Evolutionary conservation across 2,329 filamentous ascomycete genomes (phyloP), one percentile per base, ranked within the genome.

Genomic region (Epichloe gansuensis): DNA sequence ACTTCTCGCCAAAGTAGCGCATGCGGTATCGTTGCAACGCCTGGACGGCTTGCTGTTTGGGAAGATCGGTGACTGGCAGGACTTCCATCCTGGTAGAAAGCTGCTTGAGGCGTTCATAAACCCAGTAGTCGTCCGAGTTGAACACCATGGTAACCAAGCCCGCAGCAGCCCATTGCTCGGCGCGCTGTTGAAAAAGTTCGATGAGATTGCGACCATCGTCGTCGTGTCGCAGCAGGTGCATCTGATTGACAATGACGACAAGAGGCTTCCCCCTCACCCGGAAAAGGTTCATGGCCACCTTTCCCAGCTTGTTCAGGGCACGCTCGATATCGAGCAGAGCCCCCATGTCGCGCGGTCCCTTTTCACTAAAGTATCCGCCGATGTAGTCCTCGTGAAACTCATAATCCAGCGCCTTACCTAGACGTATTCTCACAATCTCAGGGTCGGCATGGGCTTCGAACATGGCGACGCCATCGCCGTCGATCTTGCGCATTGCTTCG

Each of bases 371-470:
- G 54, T 98, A 85, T 5, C 87, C 88, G 44, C 93, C 93, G 56
- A 98, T 96, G 63, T 95, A 96, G 71, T 98, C 93, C 70, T 97
- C 93, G 64, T 97, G 89, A 61, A 87, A 98, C 64, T 98, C 93
- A 65, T 90, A 98, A 66, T 98, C 90, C 41, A 98, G 75, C 2
- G 90, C 89, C 65, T 95, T 96, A 27, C 93, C 93, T 3, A 98
- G 77, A 4, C 93, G 80, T 43, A 96, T 85, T 17, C 93, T 85
- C 66, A 98, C 95, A 54, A 98, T 95, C 63, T 98, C 93, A 1
- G 90, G 78, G 66, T 98, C 90, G 5, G 89, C 85, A 67, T 98
- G 93, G 1, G 91, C 90, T 68, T 98, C 93, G 62, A 97, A 87
- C 88, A 98, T 95, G 58, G 90, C 85, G 44, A 91, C 84, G 23